A percentile compares a stretch with the other conserved stretches of the same genome.
Conservation (phyloP, 2,329 filamentous ascomycete species). For the Xylaria sp. region DNA sequence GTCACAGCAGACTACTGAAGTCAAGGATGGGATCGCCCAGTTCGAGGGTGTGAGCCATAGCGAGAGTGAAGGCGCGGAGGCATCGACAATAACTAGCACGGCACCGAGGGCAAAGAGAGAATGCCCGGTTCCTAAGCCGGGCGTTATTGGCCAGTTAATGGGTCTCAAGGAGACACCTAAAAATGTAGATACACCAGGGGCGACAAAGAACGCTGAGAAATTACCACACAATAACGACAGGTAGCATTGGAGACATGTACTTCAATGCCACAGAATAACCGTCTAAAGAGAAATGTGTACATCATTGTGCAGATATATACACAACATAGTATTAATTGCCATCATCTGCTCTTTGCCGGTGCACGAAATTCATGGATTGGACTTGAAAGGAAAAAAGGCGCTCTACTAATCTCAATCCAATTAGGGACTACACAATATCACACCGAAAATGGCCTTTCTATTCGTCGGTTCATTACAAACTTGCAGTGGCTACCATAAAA, state of each 20-base stretch:
- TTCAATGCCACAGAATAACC: neutral
- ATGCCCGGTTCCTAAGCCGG: constrained; percentile 94
- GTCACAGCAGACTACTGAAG: constrained; percentile 50
- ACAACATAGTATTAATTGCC: neutral
- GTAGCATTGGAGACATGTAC: constrained; percentile 17
- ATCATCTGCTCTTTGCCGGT: neutral
- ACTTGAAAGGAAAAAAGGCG: neutral
- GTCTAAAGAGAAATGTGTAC: constrained; percentile 1
- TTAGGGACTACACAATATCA: neutral
- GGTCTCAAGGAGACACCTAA: constrained; percentile 67
- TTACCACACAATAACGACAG: constrained; percentile 16
- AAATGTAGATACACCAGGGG: neutral
- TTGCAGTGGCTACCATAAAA: neutral
- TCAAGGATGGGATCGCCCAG: constrained; percentile 61
- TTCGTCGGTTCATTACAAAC: constrained; percentile 24
- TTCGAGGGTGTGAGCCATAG: constrained; percentile 51
- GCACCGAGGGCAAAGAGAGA: constrained; percentile 68
- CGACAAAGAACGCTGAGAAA: constrained; percentile 1
- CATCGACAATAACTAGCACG: constrained; percentile 25
- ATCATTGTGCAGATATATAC: constrained; percentile 18
- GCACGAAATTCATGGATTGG: neutral
- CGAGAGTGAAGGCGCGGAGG: neutral
- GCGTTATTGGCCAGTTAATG: constrained; percentile 78
- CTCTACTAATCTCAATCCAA: neutral
- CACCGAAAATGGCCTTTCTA: neutral